phyloP scores from a whole-genome alignment of 2,329 filamentous ascomycete species.

The Pestalotiopsis sp. region DNA sequence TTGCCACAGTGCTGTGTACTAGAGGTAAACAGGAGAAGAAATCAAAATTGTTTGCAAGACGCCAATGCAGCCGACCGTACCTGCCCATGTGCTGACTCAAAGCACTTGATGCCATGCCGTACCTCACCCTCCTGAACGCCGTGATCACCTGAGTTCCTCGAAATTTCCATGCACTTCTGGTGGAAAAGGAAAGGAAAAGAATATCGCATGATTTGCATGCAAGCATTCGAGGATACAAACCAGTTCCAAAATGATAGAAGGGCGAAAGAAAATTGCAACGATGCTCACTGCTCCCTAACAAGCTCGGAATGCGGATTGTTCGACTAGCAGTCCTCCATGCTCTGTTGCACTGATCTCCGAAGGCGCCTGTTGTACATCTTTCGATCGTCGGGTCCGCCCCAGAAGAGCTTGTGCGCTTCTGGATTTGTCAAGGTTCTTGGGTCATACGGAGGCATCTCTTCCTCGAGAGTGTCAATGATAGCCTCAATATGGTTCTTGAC shows the following conservation, averaged over 20 bases:
- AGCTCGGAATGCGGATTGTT: neutral
- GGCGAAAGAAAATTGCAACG: neutral
- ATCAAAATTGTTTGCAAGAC: neutral
- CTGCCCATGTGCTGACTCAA: neutral
- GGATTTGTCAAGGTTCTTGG: slow-evolving; percentile 85
- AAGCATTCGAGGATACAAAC: neutral
- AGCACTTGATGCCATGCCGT: slow-evolving; percentile 4
- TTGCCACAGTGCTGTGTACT: neutral
- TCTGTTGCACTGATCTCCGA: slow-evolving; percentile 73
- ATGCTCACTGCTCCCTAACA: neutral
- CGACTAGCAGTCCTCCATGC: slow-evolving; percentile 53
- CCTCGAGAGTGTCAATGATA: slow-evolving; percentile 81
- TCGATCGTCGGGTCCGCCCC: slow-evolving; percentile 77
- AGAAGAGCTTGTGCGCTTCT: slow-evolving; percentile 83
- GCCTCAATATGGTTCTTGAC: slow-evolving; percentile 81
- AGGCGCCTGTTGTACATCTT: slow-evolving; percentile 84
- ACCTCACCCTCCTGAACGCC: neutral
- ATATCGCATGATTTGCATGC: neutral
- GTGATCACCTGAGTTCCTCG: neutral
- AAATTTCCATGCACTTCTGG: neutral
- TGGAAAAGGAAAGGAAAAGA: neutral
- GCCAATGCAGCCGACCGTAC: neutral
- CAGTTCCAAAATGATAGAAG: neutral
- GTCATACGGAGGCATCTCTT: slow-evolving; percentile 86
- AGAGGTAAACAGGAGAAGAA: no score